Percentiles rank a stretch among this genome's conserved stretches.
These are phyloP conservation scores for Posidonia australis DNA, from an alignment of 106 monocot species.

Conservation along the genomic window DNA sequence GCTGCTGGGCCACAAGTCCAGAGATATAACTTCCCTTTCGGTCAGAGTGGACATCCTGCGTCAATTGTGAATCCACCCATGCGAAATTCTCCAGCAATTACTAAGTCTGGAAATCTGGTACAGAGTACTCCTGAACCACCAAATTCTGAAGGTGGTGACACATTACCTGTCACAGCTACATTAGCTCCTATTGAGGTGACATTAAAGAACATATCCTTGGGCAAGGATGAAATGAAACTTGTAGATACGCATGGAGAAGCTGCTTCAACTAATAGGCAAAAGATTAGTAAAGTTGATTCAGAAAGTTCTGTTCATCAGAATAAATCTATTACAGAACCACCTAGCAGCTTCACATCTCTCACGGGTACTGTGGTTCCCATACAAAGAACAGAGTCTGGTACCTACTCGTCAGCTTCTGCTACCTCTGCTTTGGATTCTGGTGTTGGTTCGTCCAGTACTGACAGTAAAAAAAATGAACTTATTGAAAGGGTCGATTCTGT, in stretches of 20 bases:
- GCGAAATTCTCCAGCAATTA: slow-evolving; percentile 10
- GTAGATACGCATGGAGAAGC: neutral
- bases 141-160: slow-evolving; percentile 9
- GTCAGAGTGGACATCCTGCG: slow-evolving; percentile 37
- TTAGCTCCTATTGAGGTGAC: slow-evolving; percentile 14
- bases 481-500: slow-evolving; percentile 32
- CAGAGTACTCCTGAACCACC: neutral
- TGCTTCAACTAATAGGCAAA: neutral
- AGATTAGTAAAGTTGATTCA: neutral
- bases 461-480: slow-evolving; percentile 26
- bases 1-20: slow-evolving; percentile 35
- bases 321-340: neutral
- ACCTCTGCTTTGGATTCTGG: slow-evolving; percentile 5
- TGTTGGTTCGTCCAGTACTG: slow-evolving; percentile 13
- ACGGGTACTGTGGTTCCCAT: slow-evolving; percentile 3
- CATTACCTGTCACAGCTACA: slow-evolving; percentile 11
- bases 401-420: neutral
- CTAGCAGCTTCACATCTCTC: neutral
- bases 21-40: slow-evolving; percentile 44
- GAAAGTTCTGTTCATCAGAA: neutral
- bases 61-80: slow-evolving; percentile 30
- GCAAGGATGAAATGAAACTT: neutral
- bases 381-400: slow-evolving; percentile 7
- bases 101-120: slow-evolving; percentile 14
- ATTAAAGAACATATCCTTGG: slow-evolving; percentile 5